Evolutionary conservation across 179 eudicot genomes (phyloP).

Genomic region (Silene coronaria): DNA sequence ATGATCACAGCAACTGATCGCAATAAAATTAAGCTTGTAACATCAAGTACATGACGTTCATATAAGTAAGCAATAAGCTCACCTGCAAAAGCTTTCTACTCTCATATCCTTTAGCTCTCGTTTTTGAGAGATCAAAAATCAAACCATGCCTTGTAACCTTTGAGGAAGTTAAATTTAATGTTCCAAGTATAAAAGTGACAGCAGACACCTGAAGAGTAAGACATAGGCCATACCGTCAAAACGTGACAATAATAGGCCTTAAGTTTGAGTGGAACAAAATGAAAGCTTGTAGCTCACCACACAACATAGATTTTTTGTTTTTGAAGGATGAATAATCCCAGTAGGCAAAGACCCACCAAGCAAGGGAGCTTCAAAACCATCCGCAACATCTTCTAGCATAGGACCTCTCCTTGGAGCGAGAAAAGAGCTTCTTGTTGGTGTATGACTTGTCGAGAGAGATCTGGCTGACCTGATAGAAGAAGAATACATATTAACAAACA

Average conservation of each 20-base stretch:
- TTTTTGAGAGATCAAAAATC: conserved; percentile 23
- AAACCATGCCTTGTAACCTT: conserved; percentile 20
- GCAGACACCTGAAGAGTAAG: conserved; percentile 41
- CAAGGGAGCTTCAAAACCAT: conserved; percentile 46
- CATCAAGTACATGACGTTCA: background rate
- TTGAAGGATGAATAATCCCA: conserved; percentile 33
- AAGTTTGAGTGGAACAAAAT: conserved; percentile 8
- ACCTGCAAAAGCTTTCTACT: conserved; percentile 61
- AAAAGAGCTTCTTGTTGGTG: conserved; percentile 50
- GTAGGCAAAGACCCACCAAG: conserved; percentile 39
- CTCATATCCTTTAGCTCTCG: conserved; percentile 16
- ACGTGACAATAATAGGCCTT: background rate
- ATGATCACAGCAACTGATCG: background rate
- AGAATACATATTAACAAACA: background rate
- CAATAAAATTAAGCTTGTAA: background rate
- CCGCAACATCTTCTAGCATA: conserved; percentile 22
- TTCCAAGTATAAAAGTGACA: conserved; percentile 38
- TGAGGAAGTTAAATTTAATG: conserved; percentile 26
- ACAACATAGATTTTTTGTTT: conserved; percentile 50
- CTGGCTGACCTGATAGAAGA: conserved; percentile 59
- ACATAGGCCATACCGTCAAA: conserved; percentile 6
- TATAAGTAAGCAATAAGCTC: background rate
- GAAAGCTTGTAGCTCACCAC: conserved; percentile 44
- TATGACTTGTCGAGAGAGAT: conserved; percentile 54
- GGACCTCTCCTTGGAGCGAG: conserved; percentile 29